Conservation (phyloP, 2,329 filamentous ascomycete species). For the Drechslerella dactyloides region DNA sequence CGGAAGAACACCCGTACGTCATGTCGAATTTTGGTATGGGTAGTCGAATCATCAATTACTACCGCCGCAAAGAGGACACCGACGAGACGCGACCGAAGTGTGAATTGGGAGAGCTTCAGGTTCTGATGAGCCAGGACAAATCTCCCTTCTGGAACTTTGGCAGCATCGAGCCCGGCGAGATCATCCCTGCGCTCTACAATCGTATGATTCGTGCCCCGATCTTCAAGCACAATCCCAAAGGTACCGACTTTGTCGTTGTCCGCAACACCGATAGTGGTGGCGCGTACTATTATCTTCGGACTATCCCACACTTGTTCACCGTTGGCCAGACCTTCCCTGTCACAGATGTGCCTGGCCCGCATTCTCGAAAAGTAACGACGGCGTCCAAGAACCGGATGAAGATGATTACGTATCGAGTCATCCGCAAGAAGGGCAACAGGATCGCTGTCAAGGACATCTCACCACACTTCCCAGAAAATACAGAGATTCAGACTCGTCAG, state of each 20-base stretch:
- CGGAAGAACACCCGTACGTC: constrained; percentile 88
- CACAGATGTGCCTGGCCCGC: constrained; percentile 88
- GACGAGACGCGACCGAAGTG: constrained; percentile 61
- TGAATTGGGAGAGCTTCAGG: constrained; percentile 85
- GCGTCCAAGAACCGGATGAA: constrained; percentile 96
- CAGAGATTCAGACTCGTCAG: constrained; percentile 92
- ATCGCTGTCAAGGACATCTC: constrained; percentile 84
- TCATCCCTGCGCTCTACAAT: constrained; percentile 88
- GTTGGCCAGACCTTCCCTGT: constrained; percentile 94
- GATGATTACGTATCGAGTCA: constrained; percentile 91
- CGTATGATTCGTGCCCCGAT: constrained; percentile 94
- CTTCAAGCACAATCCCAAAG: constrained; percentile 80
- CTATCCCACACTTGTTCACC: constrained; percentile 86
- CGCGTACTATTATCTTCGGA: constrained; percentile 80
- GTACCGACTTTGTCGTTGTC: constrained; percentile 84
- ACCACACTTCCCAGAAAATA: constrained; percentile 87
- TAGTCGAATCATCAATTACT: constrained; percentile 94
- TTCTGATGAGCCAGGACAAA: constrained; percentile 89
- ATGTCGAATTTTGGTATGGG: constrained; percentile 98
- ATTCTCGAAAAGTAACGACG: constrained; percentile 93
- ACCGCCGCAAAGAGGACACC: constrained; percentile 77
- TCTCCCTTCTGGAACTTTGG: constrained; percentile 96
- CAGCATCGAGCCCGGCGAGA: constrained; percentile 87
- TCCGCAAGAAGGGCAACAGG: constrained; percentile 74
- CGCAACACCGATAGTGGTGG: constrained; percentile 79